Base-by-base conservation (phyloP, 1,284 basidiomycete species). In the Volvariella surrecta region DNA sequence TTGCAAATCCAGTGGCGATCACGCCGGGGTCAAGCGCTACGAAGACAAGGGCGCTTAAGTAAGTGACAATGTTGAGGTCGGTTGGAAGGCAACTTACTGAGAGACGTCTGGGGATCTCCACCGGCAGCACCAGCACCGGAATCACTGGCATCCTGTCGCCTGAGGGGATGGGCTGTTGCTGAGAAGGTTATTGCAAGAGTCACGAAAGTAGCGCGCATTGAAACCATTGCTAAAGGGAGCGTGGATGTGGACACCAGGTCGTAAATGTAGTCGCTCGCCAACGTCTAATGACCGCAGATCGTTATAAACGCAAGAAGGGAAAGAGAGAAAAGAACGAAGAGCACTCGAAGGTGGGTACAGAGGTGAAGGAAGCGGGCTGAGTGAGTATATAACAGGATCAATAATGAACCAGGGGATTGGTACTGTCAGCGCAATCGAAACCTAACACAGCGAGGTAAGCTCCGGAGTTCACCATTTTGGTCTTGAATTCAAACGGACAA, bases 1-100 rank as follows among this genome's bases (percentile, higher is more conserved):
- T 63, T 2, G 64, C 64, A 46, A 76, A 71, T 34, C 64, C 66
- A 17, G 52, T 24, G 28, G 70, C 69, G 34, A 79, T 62, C 17
- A 77, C 64, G 17, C 58, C 58, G 17, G 69, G 54, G 40, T 72
- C 59, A 19, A 79, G 62, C 2, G 66, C 62, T 63, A 43, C 30
- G 31, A 38, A 28, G 46, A 42, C 44, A 37, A 45, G 46, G 24
- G 40, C 39, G 35, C 18, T 24, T 15, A n/a, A 51, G 43, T 45
- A 38, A 28, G 6, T 28, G 24, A 28, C n/a, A 28, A 28, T 6
- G 24, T 46, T 32, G 44, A 13, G 22, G 32, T 16, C 20, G 16
- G 13, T 20, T 4, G n/a, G 15, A 7, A 8, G n/a, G n/a, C n/a
- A 8, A 60, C 60, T 45, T 40, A 65, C 59, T 67, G 40, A 63